Base-by-base conservation (phyloP, 148 eudicot species). In the Chenopodium formosanum region DNA sequence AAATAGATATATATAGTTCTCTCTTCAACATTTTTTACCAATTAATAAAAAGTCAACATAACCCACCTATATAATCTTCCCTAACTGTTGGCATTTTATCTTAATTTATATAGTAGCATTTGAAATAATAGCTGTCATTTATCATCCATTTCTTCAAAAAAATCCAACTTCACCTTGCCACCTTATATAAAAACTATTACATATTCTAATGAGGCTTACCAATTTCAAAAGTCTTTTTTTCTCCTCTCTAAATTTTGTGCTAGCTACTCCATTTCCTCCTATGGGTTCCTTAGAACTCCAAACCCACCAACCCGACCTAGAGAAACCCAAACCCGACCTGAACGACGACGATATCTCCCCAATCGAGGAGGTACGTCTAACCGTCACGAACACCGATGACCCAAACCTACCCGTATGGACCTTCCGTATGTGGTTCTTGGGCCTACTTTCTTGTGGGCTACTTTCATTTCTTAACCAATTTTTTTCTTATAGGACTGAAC, bases 341-440 rank as follows among this genome's bases (percentile, higher is more conserved):
- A 77, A 80, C 7, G 91, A 85, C 0, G 97, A 95, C 14, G 94
- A 93, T 0, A 83, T 86, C 66, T 93, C 98, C 17, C 98, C 98
- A 0, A 89, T 95, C n/a, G 98, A 95, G 79, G 88, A 95, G 77
- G 98, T 95, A 75, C 91, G 97, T 7, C 84, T 95, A 64, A 95
- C 96, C 17, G 98, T 95, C 0, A 23, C 90, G 71, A 93, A 87
- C 90, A 89, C 91, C 34, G 97, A 95, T 75, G 96, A 95, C 82
- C 93, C 96, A 19, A 88, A 86, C 84, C 91, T 92, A 20, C 97
- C 98, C 20, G 93, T 95, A 70, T 93, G 97, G 96, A 95, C 97
- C 76, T 95, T 95, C 77, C 91, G 97, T 69, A 93, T 95, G 98
- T 95, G 98, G 98, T 86, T 90, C 80, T 70, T 95, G 80, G 98